These are phyloP conservation scores for Phytophthora hibernalis DNA, from an alignment of 352 stramenopile species.

Conservation along the genomic window DNA sequence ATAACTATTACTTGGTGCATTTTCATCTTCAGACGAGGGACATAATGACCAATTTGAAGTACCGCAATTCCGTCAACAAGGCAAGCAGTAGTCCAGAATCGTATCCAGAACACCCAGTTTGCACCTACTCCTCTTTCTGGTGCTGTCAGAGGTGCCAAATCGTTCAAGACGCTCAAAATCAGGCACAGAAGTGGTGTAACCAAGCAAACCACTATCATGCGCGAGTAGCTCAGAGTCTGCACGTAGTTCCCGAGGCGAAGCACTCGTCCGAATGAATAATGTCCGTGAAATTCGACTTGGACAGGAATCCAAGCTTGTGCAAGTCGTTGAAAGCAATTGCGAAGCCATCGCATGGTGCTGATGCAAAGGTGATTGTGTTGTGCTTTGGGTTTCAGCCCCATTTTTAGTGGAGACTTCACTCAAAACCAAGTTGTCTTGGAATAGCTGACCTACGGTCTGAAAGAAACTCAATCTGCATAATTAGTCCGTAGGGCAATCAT, in stretches of 20 bases:
- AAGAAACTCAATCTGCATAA: not conserved
- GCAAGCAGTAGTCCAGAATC: constrained; percentile 7
- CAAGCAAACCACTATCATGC: constrained; percentile 11
- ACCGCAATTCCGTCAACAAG: constrained; percentile 3
- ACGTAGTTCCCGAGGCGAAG: constrained; percentile 16
- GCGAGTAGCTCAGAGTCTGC: not conserved
- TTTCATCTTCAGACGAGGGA: constrained; percentile 12
- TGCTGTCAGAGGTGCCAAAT: constrained; percentile 9
- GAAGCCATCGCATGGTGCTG: not conserved
- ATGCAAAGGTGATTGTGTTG: not conserved
- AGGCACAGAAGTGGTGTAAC: constrained; percentile 23
- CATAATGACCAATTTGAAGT: constrained; percentile 24
- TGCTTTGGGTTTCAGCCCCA: not conserved
- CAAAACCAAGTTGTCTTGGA: constrained; percentile 2
- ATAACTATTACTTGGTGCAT: constrained; percentile 16
- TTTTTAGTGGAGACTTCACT: constrained; percentile 2
- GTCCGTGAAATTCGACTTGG: constrained; percentile 37
- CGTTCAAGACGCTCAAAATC: constrained; percentile 10
- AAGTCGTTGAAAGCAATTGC: not conserved
- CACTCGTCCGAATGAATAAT: constrained; percentile 35
- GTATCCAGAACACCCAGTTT: constrained; percentile 19
- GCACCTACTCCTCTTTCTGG: constrained; percentile 7
- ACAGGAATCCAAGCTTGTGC: not conserved
- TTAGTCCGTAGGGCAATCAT: constrained; percentile 30
- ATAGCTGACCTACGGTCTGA: constrained; percentile 2